A percentile compares a stretch with the other conserved stretches of the same genome.
Evolutionary conservation across 2,329 filamentous ascomycete species (phyloP).

Genomic region (Didymella arachidicola): DNA sequence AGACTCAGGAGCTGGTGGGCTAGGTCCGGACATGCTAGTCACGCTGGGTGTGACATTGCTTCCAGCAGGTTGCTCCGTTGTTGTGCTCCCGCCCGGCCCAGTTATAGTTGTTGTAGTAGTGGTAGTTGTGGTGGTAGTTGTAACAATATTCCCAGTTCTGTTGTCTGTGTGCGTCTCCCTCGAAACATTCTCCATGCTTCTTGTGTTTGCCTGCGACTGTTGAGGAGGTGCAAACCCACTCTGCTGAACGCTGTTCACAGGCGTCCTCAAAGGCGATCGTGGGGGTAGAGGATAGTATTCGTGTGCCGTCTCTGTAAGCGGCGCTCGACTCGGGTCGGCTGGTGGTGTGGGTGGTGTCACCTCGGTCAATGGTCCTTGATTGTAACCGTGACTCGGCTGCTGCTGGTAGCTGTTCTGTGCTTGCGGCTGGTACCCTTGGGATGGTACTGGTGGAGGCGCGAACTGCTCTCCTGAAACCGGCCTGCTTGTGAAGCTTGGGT

Average conservation of each 20-base stretch:
- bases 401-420: conserved; percentile 9
- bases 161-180: conserved; percentile 44
- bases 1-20: conserved; percentile 42
- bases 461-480: conserved; percentile 41
- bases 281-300: conserved; percentile 16
- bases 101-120: conserved; percentile 49
- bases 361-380: conserved; percentile 17
- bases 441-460: conserved; percentile 25
- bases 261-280: conserved; percentile 8
- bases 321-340: conserved; percentile 8
- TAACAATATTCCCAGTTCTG: conserved; percentile 45
- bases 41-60: conserved; percentile 34
- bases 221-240: conserved; percentile 7
- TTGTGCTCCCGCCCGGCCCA: conserved; percentile 45
- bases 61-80: conserved; percentile 40
- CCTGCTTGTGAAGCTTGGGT: conserved; percentile 43
- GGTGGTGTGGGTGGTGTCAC: conserved; percentile 39
- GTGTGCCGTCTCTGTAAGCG: conserved; percentile 9
- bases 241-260: conserved; percentile 1
- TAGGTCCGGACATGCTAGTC: conserved; percentile 45
- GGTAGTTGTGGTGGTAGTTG: conserved; percentile 48
- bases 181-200: conserved; percentile 38
- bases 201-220: conserved; percentile 5
- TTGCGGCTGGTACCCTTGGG: conserved; percentile 4
- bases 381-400: neutral